Conservation (phyloP, 2,329 filamentous ascomycete species). For the Apiospora sp. region DNA sequence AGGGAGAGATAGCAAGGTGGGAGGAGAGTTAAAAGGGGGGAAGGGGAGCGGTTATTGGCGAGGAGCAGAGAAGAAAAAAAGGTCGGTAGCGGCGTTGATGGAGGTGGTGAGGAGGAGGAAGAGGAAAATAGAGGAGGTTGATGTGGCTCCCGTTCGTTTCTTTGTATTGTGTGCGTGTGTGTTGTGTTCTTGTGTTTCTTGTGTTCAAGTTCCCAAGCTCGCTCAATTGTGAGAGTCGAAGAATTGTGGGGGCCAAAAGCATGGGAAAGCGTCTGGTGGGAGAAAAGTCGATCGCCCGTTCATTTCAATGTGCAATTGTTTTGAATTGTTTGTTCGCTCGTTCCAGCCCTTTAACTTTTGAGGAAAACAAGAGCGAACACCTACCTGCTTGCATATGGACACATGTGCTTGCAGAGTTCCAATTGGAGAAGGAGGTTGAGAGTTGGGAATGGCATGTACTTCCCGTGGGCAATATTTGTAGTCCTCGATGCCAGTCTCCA, state of each 20-base stretch:
- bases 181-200: constrained; percentile 18
- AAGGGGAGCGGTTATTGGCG: constrained; percentile 4
- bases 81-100: constrained; percentile 16
- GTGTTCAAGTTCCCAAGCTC: constrained; percentile 18
- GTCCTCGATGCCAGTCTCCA: background rate
- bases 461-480: constrained; percentile 8
- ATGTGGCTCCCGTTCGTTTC: constrained; percentile 20
- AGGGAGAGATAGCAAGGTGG: background rate
- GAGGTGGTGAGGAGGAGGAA: constrained; percentile 23
- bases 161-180: constrained; percentile 17
- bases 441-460: background rate
- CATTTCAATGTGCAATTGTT: background rate
- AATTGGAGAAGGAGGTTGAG: constrained; percentile 1
- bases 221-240: constrained; percentile 21
- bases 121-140: constrained; percentile 23
- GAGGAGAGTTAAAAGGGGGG: constrained; percentile 12
- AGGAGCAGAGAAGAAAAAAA: constrained; percentile 14
- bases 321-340: background rate
- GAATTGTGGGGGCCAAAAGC: constrained; percentile 14
- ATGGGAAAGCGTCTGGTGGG: background rate
- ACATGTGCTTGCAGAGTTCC: background rate
- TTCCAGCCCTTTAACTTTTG: background rate
- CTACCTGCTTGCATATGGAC: background rate
- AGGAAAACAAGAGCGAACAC: background rate
- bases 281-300: constrained; percentile 9